These are phyloP conservation scores for Panellus pusillus DNA, from an alignment of 768 basidiomycete genomes.

Conservation along the genomic window DNA sequence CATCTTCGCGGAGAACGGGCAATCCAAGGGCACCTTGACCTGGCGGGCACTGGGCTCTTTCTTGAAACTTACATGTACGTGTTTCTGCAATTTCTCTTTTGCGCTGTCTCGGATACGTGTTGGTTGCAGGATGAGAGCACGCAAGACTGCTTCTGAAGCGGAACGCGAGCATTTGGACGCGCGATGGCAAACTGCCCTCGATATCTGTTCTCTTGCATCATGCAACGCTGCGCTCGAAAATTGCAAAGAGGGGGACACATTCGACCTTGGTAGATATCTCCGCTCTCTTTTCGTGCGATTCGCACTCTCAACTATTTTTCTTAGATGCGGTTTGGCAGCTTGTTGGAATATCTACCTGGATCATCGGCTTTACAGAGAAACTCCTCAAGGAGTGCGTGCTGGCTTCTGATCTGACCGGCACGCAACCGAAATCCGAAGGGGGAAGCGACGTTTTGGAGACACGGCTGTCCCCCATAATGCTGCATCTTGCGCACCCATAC, in stretches of 20 bases:
- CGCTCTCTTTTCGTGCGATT: not conserved
- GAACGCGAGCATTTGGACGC: conserved; percentile 43
- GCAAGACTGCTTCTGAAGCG: conserved; percentile 18
- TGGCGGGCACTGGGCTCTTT: conserved; percentile 43
- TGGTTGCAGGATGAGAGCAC: conserved; percentile 15
- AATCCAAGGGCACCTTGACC: conserved; percentile 43
- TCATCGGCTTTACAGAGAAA: conserved; percentile 58
- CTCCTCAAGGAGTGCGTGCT: conserved; percentile 58
- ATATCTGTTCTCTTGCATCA: conserved; percentile 63
- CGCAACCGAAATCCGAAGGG: conserved; percentile 21
- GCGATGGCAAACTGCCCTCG: conserved; percentile 64
- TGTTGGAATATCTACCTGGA: conserved; percentile 61
- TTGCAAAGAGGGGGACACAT: conserved; percentile 58
- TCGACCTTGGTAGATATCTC: conserved; percentile 57
- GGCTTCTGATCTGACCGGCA: conserved; percentile 16
- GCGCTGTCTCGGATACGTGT: conserved; percentile 20
- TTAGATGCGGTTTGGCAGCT: conserved; percentile 76
- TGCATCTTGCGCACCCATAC: conserved; percentile 65
- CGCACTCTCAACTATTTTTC: conserved; percentile 6
- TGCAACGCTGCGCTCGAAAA: conserved; percentile 66
- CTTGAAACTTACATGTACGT: conserved; percentile 52
- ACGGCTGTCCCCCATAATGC: conserved; percentile 40
- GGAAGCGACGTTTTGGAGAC: conserved; percentile 19
- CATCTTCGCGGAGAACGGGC: conserved; percentile 41
- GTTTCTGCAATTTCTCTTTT: conserved; percentile 33